Base-by-base conservation (phyloP, 2,329 filamentous ascomycete genomes). In the Magnaporthales sp. region DNA sequence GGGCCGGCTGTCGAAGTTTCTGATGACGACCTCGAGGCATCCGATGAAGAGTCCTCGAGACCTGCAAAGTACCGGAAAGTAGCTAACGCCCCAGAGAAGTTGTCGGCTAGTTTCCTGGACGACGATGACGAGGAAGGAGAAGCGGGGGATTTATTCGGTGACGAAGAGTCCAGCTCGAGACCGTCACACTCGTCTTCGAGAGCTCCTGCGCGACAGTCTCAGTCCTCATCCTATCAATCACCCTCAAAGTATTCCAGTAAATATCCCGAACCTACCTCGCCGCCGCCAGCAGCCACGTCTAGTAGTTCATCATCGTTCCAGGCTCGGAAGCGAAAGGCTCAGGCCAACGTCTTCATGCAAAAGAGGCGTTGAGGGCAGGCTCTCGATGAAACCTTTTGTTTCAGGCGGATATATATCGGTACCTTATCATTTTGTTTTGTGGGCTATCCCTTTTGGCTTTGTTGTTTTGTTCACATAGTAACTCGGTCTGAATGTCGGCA, bases 321-420 rank as follows among this genome's bases (percentile, higher is more conserved):
- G 29, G 24, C 62, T 51, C 66, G 62, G 54, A 66, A 66, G 58
- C 84, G 84, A 70, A 78, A 81, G 66, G 82, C 82, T 70, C 72
- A 75, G 0, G 79, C 80, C 4, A 79, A 80, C 68, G 75, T 84
- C n/a, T 85, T 85, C 68, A 83, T 84, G 80, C 77, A 75, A 61
- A 80, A 77, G 6, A 82, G 81, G 73, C 54, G 54, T 15, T 58
- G 22, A 58, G 22, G 54, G 22, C 22, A 13, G 54, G 13, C 19
- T 58, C 26, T 24, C 22, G 54, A 58, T 5, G 54, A 26, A 7
- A 26, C 11, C 26, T 10, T 58, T 27, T 58, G 8, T 58, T 26
- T 51, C 38, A 51, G 1, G 38, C 19, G 3, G 38, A 51, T 8
- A 7, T 51, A 51, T n/a, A 51, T 51, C 19, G 19, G 4, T 7